Percentiles rank a stretch among this genome's conserved stretches.
These are phyloP conservation scores for Rhytidhysteron rufulum DNA, from an alignment of 2,329 filamentous ascomycete species.

Conservation along the genomic window DNA sequence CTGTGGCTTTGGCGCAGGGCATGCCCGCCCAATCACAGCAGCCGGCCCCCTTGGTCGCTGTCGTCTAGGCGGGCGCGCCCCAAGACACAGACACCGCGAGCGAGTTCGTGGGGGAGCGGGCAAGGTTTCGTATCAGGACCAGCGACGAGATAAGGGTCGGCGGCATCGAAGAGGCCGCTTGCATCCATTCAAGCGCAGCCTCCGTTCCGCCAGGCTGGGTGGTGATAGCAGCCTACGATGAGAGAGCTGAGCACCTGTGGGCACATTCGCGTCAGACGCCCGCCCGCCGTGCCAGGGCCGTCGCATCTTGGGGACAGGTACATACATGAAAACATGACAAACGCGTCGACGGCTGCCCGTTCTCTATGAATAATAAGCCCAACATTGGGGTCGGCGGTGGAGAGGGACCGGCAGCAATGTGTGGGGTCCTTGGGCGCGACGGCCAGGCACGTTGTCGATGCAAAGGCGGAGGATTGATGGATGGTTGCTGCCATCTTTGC, in stretches of 20 bases:
- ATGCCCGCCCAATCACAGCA: slow-evolving; percentile 1
- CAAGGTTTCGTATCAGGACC: not conserved
- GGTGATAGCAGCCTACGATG: not conserved
- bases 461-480: not conserved
- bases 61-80: not conserved
- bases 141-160: slow-evolving; percentile 1
- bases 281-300: not conserved
- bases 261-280: not conserved
- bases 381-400: not conserved
- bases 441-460: not conserved
- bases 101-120: not conserved
- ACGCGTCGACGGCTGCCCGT: not conserved
- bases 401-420: not conserved
- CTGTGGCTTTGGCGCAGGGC: not conserved
- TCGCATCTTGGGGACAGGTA: not conserved
- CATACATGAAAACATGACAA: not conserved
- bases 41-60: slow-evolving; percentile 1
- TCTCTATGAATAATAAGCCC: not conserved
- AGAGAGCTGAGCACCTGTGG: not conserved
- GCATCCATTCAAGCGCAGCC: not conserved
- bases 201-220: not conserved
- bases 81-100: not conserved
- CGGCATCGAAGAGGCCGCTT: slow-evolving; percentile 1
- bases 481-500: no score
- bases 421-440: no score